A percentile compares a stretch with the other conserved stretches of the same genome.
Conservation (phyloP, 257 asterid species). For the Nicotiana otophora region DNA sequence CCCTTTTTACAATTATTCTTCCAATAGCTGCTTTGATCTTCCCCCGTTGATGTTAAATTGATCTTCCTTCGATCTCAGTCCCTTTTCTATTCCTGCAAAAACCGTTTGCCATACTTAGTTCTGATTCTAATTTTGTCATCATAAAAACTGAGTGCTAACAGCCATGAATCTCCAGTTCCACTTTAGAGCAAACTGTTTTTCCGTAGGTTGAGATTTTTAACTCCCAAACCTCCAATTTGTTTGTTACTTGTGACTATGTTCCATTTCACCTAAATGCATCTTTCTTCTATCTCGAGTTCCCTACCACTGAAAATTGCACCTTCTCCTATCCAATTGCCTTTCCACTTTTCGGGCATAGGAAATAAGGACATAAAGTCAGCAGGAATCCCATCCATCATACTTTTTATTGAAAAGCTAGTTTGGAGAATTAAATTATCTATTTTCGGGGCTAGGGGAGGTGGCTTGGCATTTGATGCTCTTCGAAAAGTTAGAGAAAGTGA, state of each 20-base stretch:
- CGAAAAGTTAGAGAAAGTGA: not conserved
- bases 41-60: no score
- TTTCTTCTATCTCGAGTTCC: not conserved
- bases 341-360: not conserved
- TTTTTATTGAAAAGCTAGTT: not conserved
- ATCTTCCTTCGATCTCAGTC: no score
- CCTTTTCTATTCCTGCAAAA: no score
- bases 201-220: not conserved
- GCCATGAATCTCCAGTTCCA: not conserved
- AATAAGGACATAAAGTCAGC: not conserved
- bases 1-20: no score
- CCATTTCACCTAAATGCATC: not conserved
- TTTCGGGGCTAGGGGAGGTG: not conserved
- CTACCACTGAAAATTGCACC: not conserved
- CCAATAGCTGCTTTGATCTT: no score
- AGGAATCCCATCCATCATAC: not conserved
- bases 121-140: no score
- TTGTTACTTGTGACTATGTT: not conserved
- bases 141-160: no score
- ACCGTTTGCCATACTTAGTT: no score
- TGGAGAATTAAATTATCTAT: not conserved
- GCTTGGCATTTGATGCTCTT: not conserved
- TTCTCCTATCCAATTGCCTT: not conserved
- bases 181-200: not conserved
- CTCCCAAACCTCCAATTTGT: not conserved